Evolutionary conservation across 208 protist species (phyloP).

Genomic region (Acanthamoeba lenticulata): DNA sequence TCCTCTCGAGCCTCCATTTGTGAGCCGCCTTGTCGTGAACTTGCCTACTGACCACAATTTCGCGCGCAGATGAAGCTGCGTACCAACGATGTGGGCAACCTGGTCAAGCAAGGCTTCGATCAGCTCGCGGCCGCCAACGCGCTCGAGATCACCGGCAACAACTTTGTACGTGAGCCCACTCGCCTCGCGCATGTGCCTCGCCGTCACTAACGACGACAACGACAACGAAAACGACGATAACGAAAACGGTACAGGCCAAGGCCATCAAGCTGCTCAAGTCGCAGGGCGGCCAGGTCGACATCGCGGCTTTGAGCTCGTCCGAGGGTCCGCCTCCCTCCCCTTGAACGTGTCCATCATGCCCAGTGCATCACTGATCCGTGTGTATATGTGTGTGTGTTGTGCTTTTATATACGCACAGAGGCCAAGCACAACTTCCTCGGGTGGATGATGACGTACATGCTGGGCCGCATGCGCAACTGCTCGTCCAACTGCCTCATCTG

Average conservation of each 20-base stretch:
- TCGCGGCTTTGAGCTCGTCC: neutral
- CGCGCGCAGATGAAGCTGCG: neutral
- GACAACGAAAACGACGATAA: too few relatives aligned
- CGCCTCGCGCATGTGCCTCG: neutral
- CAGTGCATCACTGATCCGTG: too few relatives aligned
- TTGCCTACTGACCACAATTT: neutral
- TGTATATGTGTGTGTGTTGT: neutral
- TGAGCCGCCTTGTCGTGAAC: neutral
- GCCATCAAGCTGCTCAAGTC: neutral
- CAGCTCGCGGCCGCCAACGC: constrained; percentile 51
- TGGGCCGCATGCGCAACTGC: constrained; percentile 47
- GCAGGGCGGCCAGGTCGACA: neutral
- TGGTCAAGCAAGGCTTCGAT: constrained; percentile 35
- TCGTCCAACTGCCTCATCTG: constrained; percentile 19
- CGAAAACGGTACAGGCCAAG: neutral
- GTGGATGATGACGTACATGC: constrained; percentile 58
- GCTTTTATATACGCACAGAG: neutral
- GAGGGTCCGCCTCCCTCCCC: neutral
- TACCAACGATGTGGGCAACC: neutral
- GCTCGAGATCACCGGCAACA: constrained; percentile 6
- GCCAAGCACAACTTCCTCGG: constrained; percentile 49
- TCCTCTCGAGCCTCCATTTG: neutral
- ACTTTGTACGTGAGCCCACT: neutral
- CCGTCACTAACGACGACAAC: too few relatives aligned
- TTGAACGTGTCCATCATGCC: neutral